Evolutionary conservation across 208 protist genomes (phyloP).

Genomic region (Porcisia deanei): DNA sequence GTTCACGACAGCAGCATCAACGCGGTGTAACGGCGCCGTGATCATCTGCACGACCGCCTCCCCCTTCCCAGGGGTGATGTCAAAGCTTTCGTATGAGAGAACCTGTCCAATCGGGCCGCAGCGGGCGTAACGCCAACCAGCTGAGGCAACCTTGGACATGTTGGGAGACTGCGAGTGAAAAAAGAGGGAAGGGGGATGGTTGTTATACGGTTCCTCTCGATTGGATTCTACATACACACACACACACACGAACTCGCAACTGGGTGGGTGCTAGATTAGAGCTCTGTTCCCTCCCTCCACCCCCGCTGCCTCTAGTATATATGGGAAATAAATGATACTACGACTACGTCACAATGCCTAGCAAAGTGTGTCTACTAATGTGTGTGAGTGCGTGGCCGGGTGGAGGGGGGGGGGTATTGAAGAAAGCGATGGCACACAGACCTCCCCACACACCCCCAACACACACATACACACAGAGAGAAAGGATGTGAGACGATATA

Average conservation of each 20-base stretch:
- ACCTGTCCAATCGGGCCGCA: constrained; percentile 58
- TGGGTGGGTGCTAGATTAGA: too few species aligned
- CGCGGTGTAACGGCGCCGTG: constrained; percentile 61
- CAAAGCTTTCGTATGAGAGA: constrained; percentile 53
- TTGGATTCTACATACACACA: not conserved
- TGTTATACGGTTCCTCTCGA: not conserved
- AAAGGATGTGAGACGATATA: too few species aligned
- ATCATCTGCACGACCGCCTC: constrained; percentile 68
- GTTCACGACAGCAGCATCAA: constrained; percentile 70
- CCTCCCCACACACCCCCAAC: too few species aligned
- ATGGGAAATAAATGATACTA: too few species aligned
- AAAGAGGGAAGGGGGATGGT: not conserved
- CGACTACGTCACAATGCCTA: too few species aligned
- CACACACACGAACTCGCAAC: not conserved
- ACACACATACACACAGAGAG: too few species aligned
- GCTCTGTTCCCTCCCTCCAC: too few species aligned
- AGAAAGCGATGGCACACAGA: too few species aligned
- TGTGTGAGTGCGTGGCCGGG: too few species aligned
- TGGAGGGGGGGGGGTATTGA: too few species aligned
- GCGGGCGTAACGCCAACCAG: constrained; percentile 69
- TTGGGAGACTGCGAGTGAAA: not conserved
- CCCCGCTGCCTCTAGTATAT: too few species aligned
- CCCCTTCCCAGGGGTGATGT: constrained; percentile 44
- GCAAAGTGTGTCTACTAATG: too few species aligned
- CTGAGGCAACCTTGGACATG: constrained; percentile 62